A percentile compares a stretch with the other conserved stretches of the same genome.
Evolutionary conservation across 345 rosid species (phyloP).

Genomic region (Corymbia maculata): DNA sequence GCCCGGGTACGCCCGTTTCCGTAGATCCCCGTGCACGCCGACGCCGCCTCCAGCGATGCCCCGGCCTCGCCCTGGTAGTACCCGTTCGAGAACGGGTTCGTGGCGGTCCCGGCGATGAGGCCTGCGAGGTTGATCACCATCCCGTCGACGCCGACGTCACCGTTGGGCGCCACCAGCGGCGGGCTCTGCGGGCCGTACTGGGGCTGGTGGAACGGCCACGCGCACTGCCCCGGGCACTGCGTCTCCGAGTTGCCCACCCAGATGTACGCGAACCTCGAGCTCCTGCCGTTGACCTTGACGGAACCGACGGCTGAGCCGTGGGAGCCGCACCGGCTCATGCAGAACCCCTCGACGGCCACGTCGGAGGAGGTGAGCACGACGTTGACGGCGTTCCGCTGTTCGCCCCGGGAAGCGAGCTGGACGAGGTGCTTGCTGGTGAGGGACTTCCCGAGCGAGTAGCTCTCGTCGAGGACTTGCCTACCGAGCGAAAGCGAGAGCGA

Average conservation of each 20-base stretch:
- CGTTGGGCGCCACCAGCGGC: constrained; percentile 64
- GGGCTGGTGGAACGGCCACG: constrained; percentile 90
- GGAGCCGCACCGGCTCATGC: constrained; percentile 56
- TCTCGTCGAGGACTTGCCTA: neutral
- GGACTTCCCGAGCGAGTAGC: neutral
- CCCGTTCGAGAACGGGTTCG: constrained; percentile 73
- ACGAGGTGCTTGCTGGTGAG: neutral
- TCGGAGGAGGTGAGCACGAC: constrained; percentile 46
- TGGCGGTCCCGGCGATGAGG: constrained; percentile 66
- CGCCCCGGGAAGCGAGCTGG: neutral
- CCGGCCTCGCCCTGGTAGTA: constrained; percentile 60
- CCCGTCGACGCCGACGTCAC: constrained; percentile 71
- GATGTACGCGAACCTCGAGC: constrained; percentile 47
- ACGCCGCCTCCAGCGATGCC: constrained; percentile 68
- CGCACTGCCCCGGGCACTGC: constrained; percentile 80
- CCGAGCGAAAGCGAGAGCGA: neutral
- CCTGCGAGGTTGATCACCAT: constrained; percentile 67
- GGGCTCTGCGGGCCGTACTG: constrained; percentile 63
- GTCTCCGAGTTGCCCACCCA: constrained; percentile 80
- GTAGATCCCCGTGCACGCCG: constrained; percentile 63
- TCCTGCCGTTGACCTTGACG: constrained; percentile 13
- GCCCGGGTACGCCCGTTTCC: constrained; percentile 89
- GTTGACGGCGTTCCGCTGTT: constrained; percentile 21
- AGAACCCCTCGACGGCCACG: constrained; percentile 44
- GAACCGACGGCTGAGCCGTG: constrained; percentile 37